Conservation (phyloP, 441 rosid species). For the Eutrema salsugineum region DNA sequence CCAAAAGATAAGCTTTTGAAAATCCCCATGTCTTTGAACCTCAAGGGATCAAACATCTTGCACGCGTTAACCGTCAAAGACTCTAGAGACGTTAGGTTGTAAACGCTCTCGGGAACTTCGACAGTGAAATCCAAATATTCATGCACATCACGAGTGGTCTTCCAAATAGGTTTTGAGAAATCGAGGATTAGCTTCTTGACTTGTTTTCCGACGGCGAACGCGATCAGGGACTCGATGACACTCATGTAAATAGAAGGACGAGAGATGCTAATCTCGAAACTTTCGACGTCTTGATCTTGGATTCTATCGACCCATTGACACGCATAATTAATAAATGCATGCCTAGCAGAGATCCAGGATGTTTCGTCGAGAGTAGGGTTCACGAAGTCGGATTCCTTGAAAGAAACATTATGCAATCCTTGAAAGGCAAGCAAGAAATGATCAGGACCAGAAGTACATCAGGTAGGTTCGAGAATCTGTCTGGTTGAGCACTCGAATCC, state of each 20-base stretch:
- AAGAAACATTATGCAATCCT: neutral
- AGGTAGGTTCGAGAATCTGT: neutral
- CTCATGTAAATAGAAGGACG: neutral
- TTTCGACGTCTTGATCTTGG: neutral
- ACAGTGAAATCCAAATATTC: neutral
- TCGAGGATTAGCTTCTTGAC: conserved; percentile 30
- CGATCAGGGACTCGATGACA: neutral
- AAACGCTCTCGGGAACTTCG: conserved; percentile 22
- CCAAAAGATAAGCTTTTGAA: conserved; percentile 4
- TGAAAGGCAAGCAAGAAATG: neutral
- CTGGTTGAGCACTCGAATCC: neutral
- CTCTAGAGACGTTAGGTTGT: conserved; percentile 2
- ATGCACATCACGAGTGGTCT: neutral
- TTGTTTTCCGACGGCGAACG: conserved; percentile 8
- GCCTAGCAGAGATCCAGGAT: neutral
- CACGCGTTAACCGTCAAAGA: conserved; percentile 33
- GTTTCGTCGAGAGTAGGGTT: neutral
- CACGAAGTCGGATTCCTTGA: neutral
- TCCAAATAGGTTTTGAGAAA: conserved; percentile 31
- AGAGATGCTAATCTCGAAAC: neutral
- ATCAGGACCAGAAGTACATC: neutral
- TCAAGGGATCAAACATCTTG: neutral
- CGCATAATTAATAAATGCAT: neutral
- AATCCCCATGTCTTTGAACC: neutral
- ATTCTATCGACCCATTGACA: neutral